A percentile compares a stretch with the other conserved stretches of the same genome.
phyloP scores from a whole-genome alignment of 331 rosid species.

The Malus hybrid region DNA sequence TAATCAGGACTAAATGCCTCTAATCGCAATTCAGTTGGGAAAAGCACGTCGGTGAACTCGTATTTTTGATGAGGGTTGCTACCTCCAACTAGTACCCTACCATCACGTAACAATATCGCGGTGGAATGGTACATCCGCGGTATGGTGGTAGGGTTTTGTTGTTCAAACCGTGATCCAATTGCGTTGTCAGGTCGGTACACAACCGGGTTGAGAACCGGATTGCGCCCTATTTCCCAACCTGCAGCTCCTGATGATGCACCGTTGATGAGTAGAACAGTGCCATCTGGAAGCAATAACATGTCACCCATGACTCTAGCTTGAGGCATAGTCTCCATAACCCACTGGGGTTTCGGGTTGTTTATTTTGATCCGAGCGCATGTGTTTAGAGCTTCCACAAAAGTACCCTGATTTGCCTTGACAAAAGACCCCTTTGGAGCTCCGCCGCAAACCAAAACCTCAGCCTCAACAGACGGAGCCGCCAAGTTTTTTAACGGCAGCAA shows the following conservation, averaged over 20 bases:
- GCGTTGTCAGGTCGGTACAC: conserved; percentile 24
- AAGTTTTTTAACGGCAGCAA: conserved; percentile 50
- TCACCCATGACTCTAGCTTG: conserved; percentile 47
- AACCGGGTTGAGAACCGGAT: conserved; percentile 50
- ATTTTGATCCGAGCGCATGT: conserved; percentile 58
- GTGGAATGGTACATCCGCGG: conserved; percentile 78
- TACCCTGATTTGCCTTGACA: not conserved
- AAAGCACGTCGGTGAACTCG: conserved; percentile 32
- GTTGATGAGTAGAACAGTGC: conserved; percentile 58
- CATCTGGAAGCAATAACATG: conserved; percentile 64
- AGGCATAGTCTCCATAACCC: conserved; percentile 74
- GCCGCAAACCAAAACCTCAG: conserved; percentile 75
- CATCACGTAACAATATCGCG: conserved; percentile 54
- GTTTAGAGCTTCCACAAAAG: conserved; percentile 37
- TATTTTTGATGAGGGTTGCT: conserved; percentile 46
- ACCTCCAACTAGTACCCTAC: conserved; percentile 63
- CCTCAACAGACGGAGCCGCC: conserved; percentile 10
- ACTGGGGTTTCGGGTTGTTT: conserved; percentile 45
- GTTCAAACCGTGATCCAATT: conserved; percentile 29
- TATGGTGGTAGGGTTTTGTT: conserved; percentile 30
- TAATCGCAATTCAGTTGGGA: conserved; percentile 61
- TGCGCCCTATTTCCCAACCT: conserved; percentile 43
- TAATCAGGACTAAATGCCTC: conserved; percentile 63
- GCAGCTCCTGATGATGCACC: conserved; percentile 52
- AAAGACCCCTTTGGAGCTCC: conserved; percentile 62